A percentile compares a stretch with the other conserved stretches of the same genome.
Conservation (phyloP, 148 eudicot genomes). For the Arctostaphylos glauca region DNA sequence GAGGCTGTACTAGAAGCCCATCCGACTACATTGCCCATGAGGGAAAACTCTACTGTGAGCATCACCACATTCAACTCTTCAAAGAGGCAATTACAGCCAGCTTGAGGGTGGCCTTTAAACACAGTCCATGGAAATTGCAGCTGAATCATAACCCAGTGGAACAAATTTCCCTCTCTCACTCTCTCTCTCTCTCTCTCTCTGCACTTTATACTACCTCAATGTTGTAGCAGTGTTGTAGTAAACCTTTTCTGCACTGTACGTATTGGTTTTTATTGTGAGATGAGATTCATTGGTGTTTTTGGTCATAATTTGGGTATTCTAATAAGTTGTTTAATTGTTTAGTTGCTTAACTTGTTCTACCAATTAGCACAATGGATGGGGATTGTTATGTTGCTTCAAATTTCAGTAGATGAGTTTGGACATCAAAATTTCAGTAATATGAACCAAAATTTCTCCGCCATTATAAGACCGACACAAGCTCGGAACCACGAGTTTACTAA, state of each 20-base stretch:
- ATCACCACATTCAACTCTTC: slow-evolving; percentile 73
- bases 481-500: too few species aligned
- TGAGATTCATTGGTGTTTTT: not conserved
- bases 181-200: slow-evolving; percentile 8
- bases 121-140: slow-evolving; percentile 20
- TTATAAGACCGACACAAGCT: too few species aligned
- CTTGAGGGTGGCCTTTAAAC: slow-evolving; percentile 53
- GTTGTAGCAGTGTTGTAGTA: not conserved
- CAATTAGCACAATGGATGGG: not conserved
- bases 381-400: slow-evolving; percentile 1
- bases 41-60: slow-evolving; percentile 69
- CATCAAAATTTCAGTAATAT: not conserved
- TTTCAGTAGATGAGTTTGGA: not conserved
- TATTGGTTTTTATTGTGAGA: not conserved
- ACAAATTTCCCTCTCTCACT: not conserved
- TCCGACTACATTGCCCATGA: slow-evolving; percentile 80
- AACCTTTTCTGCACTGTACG: too few species aligned
- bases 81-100: slow-evolving; percentile 79
- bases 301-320: not conserved
- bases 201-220: not conserved
- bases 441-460: too few species aligned
- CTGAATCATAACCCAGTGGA: slow-evolving; percentile 27
- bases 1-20: slow-evolving; percentile 81
- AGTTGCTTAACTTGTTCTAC: not conserved
- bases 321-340: not conserved